Percentiles rank a stretch among this genome's conserved stretches.
Evolutionary conservation across 345 rosid genomes (phyloP).

Genomic region (Arabidopsis thaliana): TAIR10.1 NC_003075.7:16009001-16009500

Average conservation of each 20-base stretch:
- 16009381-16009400: slow-evolving; percentile 1
- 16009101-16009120: slow-evolving; percentile 96
- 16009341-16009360: neutral
- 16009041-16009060: slow-evolving; percentile 91
- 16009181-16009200: slow-evolving; percentile 22
- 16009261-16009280: neutral
- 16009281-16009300: slow-evolving; percentile 4
- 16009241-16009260: slow-evolving; percentile 28
- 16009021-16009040: slow-evolving; percentile 74
- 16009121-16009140: slow-evolving; percentile 71
- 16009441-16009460: slow-evolving; percentile 9
- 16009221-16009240: slow-evolving; percentile 27
- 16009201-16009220: slow-evolving; percentile 26
- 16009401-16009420: slow-evolving; percentile 2
- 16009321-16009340: slow-evolving; percentile 6
- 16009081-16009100: slow-evolving; percentile 98
- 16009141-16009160: slow-evolving; percentile 29
- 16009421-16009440: slow-evolving; percentile 6
- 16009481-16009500: slow-evolving; percentile 18
- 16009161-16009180: slow-evolving; percentile 7
- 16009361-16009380: neutral
- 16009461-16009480: slow-evolving; percentile 24
- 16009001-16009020: slow-evolving; percentile 60
- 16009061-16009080: slow-evolving; percentile 85
- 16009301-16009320: slow-evolving; percentile 13